Percentiles rank a stretch among this genome's conserved stretches.
Evolutionary conservation across 306 rosid genomes (phyloP).

Genomic region (Vigna radiata): DNA sequence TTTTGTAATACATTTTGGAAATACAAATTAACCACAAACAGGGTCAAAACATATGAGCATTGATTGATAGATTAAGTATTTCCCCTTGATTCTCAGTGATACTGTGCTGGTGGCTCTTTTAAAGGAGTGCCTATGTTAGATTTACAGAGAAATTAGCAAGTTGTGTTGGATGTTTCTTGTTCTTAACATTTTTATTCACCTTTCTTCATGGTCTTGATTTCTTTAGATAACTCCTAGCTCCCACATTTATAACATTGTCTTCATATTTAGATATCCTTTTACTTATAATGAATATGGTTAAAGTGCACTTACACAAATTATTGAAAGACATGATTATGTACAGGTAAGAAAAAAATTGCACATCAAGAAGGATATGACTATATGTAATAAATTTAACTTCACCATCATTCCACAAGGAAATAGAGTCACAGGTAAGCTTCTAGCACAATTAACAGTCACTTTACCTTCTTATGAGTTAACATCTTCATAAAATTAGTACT

Average conservation of each 20-base stretch:
- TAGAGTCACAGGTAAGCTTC: not conserved
- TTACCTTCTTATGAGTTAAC: not conserved
- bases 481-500: not conserved
- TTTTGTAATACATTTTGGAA: not conserved
- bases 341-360: not conserved
- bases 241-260: not conserved
- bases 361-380: conserved; percentile 14
- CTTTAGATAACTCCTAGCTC: not conserved
- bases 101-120: not conserved
- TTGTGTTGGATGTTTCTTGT: not conserved
- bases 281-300: conserved; percentile 15
- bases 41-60: conserved; percentile 3
- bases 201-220: not conserved
- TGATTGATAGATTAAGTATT: not conserved
- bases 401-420: not conserved
- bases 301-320: not conserved
- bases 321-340: not conserved
- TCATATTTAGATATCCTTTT: not conserved
- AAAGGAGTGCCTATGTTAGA: not conserved
- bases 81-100: not conserved
- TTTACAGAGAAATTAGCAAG: not conserved
- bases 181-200: not conserved
- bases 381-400: not conserved
- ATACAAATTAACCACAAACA: conserved; percentile 29
- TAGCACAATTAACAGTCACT: not conserved